A percentile compares a stretch with the other conserved stretches of the same genome.
Conservation (phyloP, 2,329 filamentous ascomycete species). For the Metarhizium rileyi region DNA sequence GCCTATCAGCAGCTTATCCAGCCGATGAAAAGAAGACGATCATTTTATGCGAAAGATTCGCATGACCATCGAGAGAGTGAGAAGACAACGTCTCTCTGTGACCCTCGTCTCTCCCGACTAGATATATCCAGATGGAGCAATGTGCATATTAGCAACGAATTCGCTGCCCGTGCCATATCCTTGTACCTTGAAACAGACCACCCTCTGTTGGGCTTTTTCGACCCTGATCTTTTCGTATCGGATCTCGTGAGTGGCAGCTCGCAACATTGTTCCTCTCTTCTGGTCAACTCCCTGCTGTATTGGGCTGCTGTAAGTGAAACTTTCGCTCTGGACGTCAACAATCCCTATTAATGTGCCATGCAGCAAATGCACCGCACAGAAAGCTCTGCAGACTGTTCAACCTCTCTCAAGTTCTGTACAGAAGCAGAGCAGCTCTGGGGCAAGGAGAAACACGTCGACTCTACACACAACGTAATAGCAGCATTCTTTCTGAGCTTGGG, state of each 20-base stretch:
- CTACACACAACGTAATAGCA: conserved; percentile 19
- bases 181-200: conserved; percentile 29
- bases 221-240: conserved; percentile 22
- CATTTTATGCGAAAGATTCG: no score
- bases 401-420: conserved; percentile 11
- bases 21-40: no score
- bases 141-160: conserved; percentile 17
- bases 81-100: conserved; percentile 5
- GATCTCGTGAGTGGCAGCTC: conserved; percentile 19
- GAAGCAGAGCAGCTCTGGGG: conserved; percentile 11
- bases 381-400: not conserved
- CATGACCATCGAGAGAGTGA: not conserved
- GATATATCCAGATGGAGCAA: conserved; percentile 25
- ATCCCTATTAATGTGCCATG: not conserved
- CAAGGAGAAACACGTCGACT: not conserved
- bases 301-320: conserved; percentile 22
- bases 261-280: conserved; percentile 20
- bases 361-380: not conserved
- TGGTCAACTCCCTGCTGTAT: conserved; percentile 25
- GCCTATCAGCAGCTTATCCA: not conserved
- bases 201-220: conserved; percentile 26
- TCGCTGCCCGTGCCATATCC: conserved; percentile 24
- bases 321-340: no score
- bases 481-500: conserved; percentile 24
- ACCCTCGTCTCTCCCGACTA: conserved; percentile 19